Base-by-base conservation (phyloP, 306 rosid species). In the Cicer bijugum region DNA sequence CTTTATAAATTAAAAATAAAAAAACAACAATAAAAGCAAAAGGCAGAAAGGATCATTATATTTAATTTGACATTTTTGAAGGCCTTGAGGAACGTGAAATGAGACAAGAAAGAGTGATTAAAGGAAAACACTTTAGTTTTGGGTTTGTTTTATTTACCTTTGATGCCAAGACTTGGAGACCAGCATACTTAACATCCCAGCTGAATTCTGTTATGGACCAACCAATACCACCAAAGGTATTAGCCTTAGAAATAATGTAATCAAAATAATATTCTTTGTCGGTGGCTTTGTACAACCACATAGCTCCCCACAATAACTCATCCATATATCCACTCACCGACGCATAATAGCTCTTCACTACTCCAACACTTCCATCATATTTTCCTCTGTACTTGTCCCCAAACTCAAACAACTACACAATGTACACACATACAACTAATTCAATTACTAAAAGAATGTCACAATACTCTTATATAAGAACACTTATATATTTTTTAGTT, bases 311-410 rank as follows among this genome's bases (percentile, higher is more conserved):
- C 77, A 91, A 60, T 85, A 88, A 73, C 81, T 92, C 97, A 66
- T 92, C 97, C 80, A 65, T 88, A 69, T 80, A 92, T 12, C 96
- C 97, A 85, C 97, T 92, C 96, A 92, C 97, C 83, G 97, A 92
- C 86, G 90, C 91, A 48, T 92, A 92, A 86, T 92, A 92, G 69
- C 78, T 85, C 86, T 88, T 88, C 86, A 88, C 97, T 43, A 73
- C 92, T 33, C 76, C 89, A 79, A 92, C 80, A 71, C 92, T 88
- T 4, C 53, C 87, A 20, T 92, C 97, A 69, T 92, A 92, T 53
- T 92, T 88, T 8, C 90, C 97, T 56, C 90, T 86, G 12, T 88
- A 81, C 78, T 82, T 86, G 81, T 92, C 96, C 35, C 89, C 97
- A 79, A 92, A 92, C 57, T 87, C 91, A 71, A 92, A 92, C 84